Evolutionary conservation across 495 filamentous ascomycete species (phyloP), one percentile per base, ranked within the genome.

Genomic region (Staphylotrichum longicolle): DNA sequence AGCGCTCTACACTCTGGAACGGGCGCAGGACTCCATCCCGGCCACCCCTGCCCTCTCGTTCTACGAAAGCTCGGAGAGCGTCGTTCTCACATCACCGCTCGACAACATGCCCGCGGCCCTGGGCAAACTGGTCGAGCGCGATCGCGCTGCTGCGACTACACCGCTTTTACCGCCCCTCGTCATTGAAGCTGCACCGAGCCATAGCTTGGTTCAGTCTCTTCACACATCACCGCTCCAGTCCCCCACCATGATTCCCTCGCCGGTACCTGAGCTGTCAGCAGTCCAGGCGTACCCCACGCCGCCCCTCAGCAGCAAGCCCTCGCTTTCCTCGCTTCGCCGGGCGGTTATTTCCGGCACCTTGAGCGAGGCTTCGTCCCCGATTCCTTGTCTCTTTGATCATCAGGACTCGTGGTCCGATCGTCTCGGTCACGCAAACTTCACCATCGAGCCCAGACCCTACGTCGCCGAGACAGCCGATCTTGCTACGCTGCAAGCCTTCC

Each of bases 341-440:
- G 77, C 58, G 58, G 81, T 47, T 20, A 62, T 72, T 9, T 66
- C 76, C 1, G 71, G 74, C 37, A 64, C 64, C 0, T 64, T 69
- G 37, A 66, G 67, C 34, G 78, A 82, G 20, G 59, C 76, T 0
- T 72, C 76, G 6, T 70, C 71, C 0, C 74, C 74, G 7, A 84
- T 91, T 10, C 80, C 82, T 5, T 74, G 82, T 15, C 75, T 90
- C 0, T 80, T 83, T 6, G 84, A 89, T 53, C 81, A 83, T 9
- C 79, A 84, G 30, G 92, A 97, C 71, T 81, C 85, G 59, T 96
- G 92, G 92, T 85, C 91, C 6, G 82, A 85, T 66, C 86, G 85
- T 59, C 84, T 97, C 4, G 92, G 92, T 12, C 92, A 97, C 69
- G 91, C 92, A 48, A 96, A 97, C 70, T 97, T 93, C 75, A 92